phyloP scores from a whole-genome alignment of 441 rosid species.

The Hypseocharis bilobata region DNA sequence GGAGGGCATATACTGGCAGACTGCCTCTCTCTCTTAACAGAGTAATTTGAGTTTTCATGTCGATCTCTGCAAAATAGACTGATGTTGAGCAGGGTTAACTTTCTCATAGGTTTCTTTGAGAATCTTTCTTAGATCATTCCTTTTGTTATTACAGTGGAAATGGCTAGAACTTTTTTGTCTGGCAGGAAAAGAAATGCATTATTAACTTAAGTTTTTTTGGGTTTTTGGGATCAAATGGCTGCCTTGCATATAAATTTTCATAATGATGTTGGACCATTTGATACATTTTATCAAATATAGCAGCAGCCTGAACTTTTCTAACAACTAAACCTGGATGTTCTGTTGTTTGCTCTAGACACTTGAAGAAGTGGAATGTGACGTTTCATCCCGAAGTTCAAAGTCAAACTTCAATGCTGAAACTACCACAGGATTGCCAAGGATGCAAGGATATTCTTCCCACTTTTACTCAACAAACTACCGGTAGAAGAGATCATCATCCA shows the following conservation, averaged over 20 bases:
- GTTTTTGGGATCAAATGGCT: neutral
- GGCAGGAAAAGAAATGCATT: neutral
- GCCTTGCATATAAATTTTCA: neutral
- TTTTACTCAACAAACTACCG: neutral
- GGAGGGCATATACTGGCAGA: neutral
- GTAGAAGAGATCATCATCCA: neutral
- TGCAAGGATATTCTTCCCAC: neutral
- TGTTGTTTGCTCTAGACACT: slow-evolving; percentile 20
- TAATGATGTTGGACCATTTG: neutral
- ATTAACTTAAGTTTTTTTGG: neutral
- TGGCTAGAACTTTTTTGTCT: too few species aligned
- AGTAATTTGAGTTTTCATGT: neutral
- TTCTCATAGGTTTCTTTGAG: neutral
- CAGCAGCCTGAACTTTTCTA: neutral
- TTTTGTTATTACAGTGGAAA: neutral
- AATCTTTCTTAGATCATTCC: neutral
- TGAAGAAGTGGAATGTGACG: slow-evolving; percentile 25
- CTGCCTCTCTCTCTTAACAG: neutral
- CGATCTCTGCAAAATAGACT: neutral
- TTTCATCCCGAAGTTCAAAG: slow-evolving; percentile 11
- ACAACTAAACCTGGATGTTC: neutral
- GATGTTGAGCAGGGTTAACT: neutral
- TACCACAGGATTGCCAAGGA: slow-evolving; percentile 9
- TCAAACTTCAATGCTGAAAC: slow-evolving; percentile 10
- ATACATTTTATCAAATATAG: neutral